Percentiles rank a stretch among this genome's conserved stretches.
Conservation (phyloP, 208 protist genomes). For the Acanthamoeba culbertsoni region DNA sequence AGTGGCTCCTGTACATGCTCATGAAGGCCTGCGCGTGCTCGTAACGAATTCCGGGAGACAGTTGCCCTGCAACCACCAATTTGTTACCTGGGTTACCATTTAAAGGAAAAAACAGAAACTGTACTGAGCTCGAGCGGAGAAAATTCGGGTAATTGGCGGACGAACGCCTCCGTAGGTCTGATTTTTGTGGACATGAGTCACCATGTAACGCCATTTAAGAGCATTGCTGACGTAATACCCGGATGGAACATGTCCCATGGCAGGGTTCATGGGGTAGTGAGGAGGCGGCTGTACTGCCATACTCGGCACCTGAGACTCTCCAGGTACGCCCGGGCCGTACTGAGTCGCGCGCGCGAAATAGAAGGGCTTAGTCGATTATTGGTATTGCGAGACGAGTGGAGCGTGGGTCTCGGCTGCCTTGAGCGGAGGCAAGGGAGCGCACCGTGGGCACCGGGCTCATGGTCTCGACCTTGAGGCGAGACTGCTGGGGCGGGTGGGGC, state of each 20-base stretch:
- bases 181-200: too few species aligned
- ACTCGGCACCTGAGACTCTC: background rate
- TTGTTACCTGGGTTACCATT: background rate
- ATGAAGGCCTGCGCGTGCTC: slow-evolving; percentile 13
- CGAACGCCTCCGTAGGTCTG: background rate
- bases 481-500: background rate
- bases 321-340: background rate
- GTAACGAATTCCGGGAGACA: background rate
- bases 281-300: too few species aligned
- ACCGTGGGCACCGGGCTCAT: background rate
- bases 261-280: background rate
- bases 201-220: too few species aligned
- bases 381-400: too few species aligned
- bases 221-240: background rate
- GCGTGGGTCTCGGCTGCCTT: too few species aligned
- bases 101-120: background rate
- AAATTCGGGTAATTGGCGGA: background rate
- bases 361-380: too few species aligned
- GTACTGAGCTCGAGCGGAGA: background rate
- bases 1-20: slow-evolving; percentile 3
- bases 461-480: background rate
- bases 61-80: background rate
- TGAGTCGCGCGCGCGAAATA: background rate
- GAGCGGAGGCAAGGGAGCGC: background rate
- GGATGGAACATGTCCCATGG: background rate